phyloP scores from a whole-genome alignment of 2,329 filamentous ascomycete genomes.

The Fusarium anthophilum region DNA sequence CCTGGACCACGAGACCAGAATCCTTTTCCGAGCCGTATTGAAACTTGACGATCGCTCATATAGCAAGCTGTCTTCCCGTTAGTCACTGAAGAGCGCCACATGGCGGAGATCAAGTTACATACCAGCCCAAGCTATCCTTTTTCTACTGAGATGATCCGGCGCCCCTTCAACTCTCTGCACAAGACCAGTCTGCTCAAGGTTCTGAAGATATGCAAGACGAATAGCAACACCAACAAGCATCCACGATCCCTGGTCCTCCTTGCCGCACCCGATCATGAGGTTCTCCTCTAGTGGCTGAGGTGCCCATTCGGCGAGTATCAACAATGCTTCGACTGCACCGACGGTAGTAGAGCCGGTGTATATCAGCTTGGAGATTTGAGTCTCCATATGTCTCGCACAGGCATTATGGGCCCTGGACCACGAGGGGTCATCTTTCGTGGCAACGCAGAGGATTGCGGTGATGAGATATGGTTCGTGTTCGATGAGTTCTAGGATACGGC shows the following conservation, averaged over 20 bases:
- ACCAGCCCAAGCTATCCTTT: conserved; percentile 74
- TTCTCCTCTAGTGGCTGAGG: conserved; percentile 71
- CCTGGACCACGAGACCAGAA: conserved; percentile 80
- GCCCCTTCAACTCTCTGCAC: conserved; percentile 67
- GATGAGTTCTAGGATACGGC: conserved; percentile 64
- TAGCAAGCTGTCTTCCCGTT: conserved; percentile 60
- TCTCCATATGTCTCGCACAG: conserved; percentile 76
- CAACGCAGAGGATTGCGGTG: conserved; percentile 75
- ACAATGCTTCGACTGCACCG: conserved; percentile 75
- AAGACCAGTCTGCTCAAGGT: conserved; percentile 74
- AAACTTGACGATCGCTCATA: conserved; percentile 73
- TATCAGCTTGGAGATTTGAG: conserved; percentile 71
- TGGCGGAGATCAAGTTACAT: conserved; percentile 1
- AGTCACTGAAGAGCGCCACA: neutral
- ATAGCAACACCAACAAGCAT: conserved; percentile 79
- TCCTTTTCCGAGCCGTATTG: conserved; percentile 74
- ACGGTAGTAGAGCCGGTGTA: conserved; percentile 74
- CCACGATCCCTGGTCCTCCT: conserved; percentile 79
- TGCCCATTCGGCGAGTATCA: conserved; percentile 78
- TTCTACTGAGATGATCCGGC: conserved; percentile 67
- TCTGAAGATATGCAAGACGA: conserved; percentile 75
- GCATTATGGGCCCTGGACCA: conserved; percentile 71
- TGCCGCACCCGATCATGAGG: conserved; percentile 73
- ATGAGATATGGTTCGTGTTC: conserved; percentile 72
- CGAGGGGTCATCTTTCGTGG: conserved; percentile 74